phyloP scores from a whole-genome alignment of 1,139 yeast genomes.

The Candida sanyaensis region DNA sequence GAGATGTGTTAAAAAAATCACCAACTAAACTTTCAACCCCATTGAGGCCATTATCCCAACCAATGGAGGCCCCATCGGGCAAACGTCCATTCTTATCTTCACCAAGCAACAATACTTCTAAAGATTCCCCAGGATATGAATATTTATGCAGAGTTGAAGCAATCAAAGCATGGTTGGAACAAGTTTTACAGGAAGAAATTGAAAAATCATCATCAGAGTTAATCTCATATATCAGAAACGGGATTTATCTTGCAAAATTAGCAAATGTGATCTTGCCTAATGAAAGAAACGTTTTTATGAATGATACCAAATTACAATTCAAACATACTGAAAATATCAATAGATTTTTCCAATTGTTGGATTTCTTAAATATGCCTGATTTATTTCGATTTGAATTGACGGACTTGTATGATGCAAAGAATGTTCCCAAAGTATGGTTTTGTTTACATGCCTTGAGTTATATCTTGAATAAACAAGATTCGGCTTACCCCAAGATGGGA shows the following conservation, averaged over 20 bases:
- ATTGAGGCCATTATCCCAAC: conserved; percentile 19
- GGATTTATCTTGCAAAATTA: conserved; percentile 80
- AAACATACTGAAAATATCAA: conserved; percentile 93
- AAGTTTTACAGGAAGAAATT: conserved; percentile 50
- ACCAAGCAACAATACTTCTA: conserved; percentile 31
- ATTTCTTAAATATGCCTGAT: conserved; percentile 76
- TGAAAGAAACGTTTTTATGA: conserved; percentile 45
- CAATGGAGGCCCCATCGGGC: conserved; percentile 15
- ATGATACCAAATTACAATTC: conserved; percentile 66
- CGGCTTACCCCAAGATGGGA: conserved; percentile 62
- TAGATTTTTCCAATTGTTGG: conserved; percentile 73
- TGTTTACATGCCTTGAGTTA: conserved; percentile 88
- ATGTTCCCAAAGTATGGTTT: conserved; percentile 91
- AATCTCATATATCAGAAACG: conserved; percentile 67
- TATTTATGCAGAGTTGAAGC: conserved; percentile 88
- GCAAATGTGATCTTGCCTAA: conserved; percentile 74
- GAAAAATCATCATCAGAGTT: conserved; percentile 54
- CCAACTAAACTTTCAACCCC: conserved; percentile 13
- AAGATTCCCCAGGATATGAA: conserved; percentile 57
- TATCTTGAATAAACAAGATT: conserved; percentile 53
- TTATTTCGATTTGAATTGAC: conserved; percentile 87
- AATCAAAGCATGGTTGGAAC: conserved; percentile 59
- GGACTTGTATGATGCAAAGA: conserved; percentile 89
- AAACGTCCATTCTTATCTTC: conserved; percentile 25
- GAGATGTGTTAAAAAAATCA: conserved; percentile 18